Base-by-base conservation (phyloP, 179 eudicot genomes). In the Carnegiea gigantea region DNA sequence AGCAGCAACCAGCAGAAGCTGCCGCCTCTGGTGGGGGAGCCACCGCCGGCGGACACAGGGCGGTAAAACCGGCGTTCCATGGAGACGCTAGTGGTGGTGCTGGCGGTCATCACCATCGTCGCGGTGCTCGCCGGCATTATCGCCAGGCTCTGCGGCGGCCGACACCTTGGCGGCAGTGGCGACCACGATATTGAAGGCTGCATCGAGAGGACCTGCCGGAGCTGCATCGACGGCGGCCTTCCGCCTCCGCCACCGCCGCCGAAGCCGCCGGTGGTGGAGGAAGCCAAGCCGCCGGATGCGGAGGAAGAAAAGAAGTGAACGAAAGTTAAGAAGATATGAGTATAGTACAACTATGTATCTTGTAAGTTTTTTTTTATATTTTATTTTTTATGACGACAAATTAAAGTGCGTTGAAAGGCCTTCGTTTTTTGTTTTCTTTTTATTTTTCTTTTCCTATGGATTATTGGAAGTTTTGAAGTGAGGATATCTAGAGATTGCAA, bases 161-260 rank as follows among this genome's bases (percentile, higher is more conserved):
- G 40, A 13, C 36, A 67, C 40, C 72, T 10, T 17, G 68, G n/a
- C 2, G 53, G 14, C 21, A 81, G 54, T n/a, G 92, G 92, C 0
- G 92, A 88, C 57, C 86, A 88, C 77, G 92, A 93, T 60, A 79
- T 87, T 23, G 97, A 93, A 86, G 93, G 95, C 4, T 93, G 95
- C 90, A 90, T 93, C 0, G 95, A 93, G 76, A 88, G 85, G 28
- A 88, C 77, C 70, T 89, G 96, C 85, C 80, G 89, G 77, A 90
- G 87, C 82, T 93, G 95, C 88, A 86, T 93, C 26, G 98, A 91
- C 59, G 82, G 87, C 14, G 91, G 95, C 26, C 78, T 92, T 67
- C 76, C 88, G 20, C 81, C 86, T 2, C 86, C 87, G 4, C 75
- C 90, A 0, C 64, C 83, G 3, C 44, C 43, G 51, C 51, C 51